Evolutionary conservation across 768 basidiomycete species (phyloP), one percentile per base, ranked within the genome.

Genomic region (Leccinum barrowsii): DNA sequence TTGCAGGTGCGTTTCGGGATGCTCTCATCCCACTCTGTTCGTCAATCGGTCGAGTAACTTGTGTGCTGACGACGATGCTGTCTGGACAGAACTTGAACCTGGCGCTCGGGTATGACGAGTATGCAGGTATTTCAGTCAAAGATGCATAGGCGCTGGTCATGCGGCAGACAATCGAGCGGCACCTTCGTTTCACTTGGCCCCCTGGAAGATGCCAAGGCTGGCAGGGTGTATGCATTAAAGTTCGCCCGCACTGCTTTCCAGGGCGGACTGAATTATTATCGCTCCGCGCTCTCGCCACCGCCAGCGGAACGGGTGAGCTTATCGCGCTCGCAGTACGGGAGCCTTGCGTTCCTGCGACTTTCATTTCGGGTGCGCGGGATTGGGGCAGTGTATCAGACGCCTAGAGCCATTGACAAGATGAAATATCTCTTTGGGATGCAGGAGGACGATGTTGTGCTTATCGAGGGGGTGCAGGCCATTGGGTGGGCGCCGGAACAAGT

Each of bases 91-190:
- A 97, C 71, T 75, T 97, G 69, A 97, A 96, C 76, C 79, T 96
- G 53, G 86, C 91, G 3, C 80, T 97, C 34, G 94, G 94, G 7
- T 90, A 87, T 62, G 89, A 92, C 55, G 93, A 95, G 67, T 87
- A 83, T 63, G 83, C 83, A 4, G 93, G 93, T 2, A 92, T 95
- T 59, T 85, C 88, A 5, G 54, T 70, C 5, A 59, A 71, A 7
- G 35, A 8, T 2, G 56, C 44, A 24, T 67, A 67, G 56, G 19
- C 1, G 7, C 22, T 17, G 22, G 10, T 35, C 35, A 86, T 86
- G 85, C 79, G 81, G 1, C 70, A 82, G 54, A 69, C 77, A 24
- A 74, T 85, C 34, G 62, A 59, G 13, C 67, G 70, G n/a, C 64
- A 65, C 22, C 26, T 56, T 21, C 35, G 22, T n/a, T 52, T 60